Conservation (phyloP, 495 filamentous ascomycete genomes). For the Penicillium samsonianum region DNA sequence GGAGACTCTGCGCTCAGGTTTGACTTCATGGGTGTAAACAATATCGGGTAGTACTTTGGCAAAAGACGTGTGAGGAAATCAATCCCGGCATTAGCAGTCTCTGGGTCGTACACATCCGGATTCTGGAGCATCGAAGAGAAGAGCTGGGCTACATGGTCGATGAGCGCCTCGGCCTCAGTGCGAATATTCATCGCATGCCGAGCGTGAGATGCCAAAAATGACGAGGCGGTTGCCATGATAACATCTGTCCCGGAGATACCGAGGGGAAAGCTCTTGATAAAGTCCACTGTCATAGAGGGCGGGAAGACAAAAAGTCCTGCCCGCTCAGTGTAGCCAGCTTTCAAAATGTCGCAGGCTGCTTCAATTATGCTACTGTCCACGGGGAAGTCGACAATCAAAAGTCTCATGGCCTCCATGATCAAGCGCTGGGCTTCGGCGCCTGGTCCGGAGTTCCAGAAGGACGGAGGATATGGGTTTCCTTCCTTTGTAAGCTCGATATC, state of each 20-base stretch:
- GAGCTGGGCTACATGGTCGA: conserved; percentile 65
- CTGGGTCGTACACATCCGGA: conserved; percentile 62
- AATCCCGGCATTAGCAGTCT: conserved; percentile 75
- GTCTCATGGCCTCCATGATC: conserved; percentile 55
- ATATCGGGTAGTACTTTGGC: conserved; percentile 55
- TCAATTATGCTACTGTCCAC: conserved; percentile 71
- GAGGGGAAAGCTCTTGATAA: conserved; percentile 62
- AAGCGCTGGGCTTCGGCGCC: conserved; percentile 57
- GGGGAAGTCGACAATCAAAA: conserved; percentile 55
- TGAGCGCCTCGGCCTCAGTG: conserved; percentile 54
- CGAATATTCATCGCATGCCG: conserved; percentile 57
- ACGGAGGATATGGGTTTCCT: conserved; percentile 39
- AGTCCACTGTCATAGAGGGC: conserved; percentile 66
- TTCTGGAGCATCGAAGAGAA: conserved; percentile 63
- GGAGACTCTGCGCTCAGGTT: conserved; percentile 14
- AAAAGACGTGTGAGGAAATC: conserved; percentile 69
- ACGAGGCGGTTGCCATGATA: conserved; percentile 76
- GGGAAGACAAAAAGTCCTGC: conserved; percentile 77
- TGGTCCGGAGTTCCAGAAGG: conserved; percentile 61
- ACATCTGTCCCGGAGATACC: conserved; percentile 69
- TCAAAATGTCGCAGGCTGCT: conserved; percentile 71
- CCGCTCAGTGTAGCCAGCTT: conserved; percentile 76
- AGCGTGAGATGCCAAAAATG: conserved; percentile 62
- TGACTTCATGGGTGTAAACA: conserved; percentile 39
- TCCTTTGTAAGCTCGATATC: conserved; percentile 57